Evolutionary conservation across 2,329 filamentous ascomycete species (phyloP).

Genomic region (Capronia coronata): DNA sequence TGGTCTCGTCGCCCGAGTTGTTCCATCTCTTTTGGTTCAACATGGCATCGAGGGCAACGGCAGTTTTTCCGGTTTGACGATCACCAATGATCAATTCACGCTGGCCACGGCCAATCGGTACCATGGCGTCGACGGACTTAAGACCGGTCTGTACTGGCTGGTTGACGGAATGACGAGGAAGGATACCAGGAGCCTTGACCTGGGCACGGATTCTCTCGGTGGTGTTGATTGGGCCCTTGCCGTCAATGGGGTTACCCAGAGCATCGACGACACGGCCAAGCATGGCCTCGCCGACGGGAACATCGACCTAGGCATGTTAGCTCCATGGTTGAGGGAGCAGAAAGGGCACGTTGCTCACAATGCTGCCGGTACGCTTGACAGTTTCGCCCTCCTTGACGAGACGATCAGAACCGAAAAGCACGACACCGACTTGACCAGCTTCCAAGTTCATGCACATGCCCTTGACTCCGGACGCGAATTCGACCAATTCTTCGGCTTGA

Average conservation of each 20-base stretch:
- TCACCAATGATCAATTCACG: constrained; percentile 99
- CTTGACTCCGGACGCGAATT: constrained; percentile 99
- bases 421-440: constrained; percentile 99
- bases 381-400: constrained; percentile 99
- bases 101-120: constrained; percentile 98
- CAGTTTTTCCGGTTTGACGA: constrained; percentile 99
- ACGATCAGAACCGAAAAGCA: constrained; percentile 99
- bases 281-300: constrained; percentile 85
- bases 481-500: constrained; percentile 99
- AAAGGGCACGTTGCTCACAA: constrained; percentile 57
- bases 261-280: constrained; percentile 98
- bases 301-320: constrained; percentile 65
- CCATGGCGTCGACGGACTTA: constrained; percentile 99
- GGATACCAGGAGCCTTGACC: constrained; percentile 97
- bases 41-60: constrained; percentile 94
- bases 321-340: constrained; percentile 11
- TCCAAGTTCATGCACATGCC: constrained; percentile 99
- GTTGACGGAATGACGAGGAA: constrained; percentile 94
- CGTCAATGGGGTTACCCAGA: constrained; percentile 98
- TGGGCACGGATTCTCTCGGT: constrained; percentile 91
- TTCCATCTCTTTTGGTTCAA: constrained; percentile 99
- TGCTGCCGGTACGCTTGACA: constrained; percentile 98
- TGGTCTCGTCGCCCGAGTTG: constrained; percentile 72
- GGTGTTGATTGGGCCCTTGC: constrained; percentile 94
- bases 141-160: constrained; percentile 99